Percentiles rank a stretch among this genome's conserved stretches.
These are phyloP conservation scores for Wickerhamiella allomyrinae DNA, from an alignment of 805 yeast genomes.

Conservation along the genomic window DNA sequence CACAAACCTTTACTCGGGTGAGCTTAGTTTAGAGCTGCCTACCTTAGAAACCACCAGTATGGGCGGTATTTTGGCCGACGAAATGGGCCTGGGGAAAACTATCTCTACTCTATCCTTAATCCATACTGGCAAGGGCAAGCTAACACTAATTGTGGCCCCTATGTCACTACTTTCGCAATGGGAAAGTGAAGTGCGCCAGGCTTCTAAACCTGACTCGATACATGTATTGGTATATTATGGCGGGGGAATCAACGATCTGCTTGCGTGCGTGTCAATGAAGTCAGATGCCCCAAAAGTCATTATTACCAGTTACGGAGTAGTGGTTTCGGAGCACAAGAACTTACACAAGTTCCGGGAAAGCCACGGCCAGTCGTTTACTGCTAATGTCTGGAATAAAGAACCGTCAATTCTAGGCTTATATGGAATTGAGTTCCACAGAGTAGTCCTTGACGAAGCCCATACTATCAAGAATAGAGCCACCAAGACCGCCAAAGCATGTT, in stretches of 20 bases:
- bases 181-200: slow-evolving; percentile 62
- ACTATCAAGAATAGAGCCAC: slow-evolving; percentile 67
- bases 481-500: slow-evolving; percentile 65
- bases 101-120: slow-evolving; percentile 67
- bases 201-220: slow-evolving; percentile 23
- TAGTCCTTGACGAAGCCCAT: slow-evolving; percentile 84
- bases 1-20: slow-evolving; percentile 70
- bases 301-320: slow-evolving; percentile 77
- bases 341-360: slow-evolving; percentile 16
- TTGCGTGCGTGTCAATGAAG: slow-evolving; percentile 6
- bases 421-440: slow-evolving; percentile 57
- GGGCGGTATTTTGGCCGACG: slow-evolving; percentile 91
- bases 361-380: slow-evolving; percentile 13
- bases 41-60: slow-evolving; percentile 40
- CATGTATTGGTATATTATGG: slow-evolving; percentile 56
- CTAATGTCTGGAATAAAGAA: slow-evolving; percentile 10
- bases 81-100: slow-evolving; percentile 94
- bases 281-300: slow-evolving; percentile 51
- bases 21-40: slow-evolving; percentile 56
- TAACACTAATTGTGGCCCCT: slow-evolving; percentile 68
- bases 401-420: slow-evolving; percentile 37
- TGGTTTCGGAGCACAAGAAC: slow-evolving; percentile 58
- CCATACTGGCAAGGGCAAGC: slow-evolving; percentile 29
- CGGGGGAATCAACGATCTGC: slow-evolving; percentile 17
- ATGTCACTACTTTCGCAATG: slow-evolving; percentile 87